Evolutionary conservation across 2,329 filamentous ascomycete species (phyloP), one percentile per base, ranked within the genome.

Genomic region (Diplodia seriata): DNA sequence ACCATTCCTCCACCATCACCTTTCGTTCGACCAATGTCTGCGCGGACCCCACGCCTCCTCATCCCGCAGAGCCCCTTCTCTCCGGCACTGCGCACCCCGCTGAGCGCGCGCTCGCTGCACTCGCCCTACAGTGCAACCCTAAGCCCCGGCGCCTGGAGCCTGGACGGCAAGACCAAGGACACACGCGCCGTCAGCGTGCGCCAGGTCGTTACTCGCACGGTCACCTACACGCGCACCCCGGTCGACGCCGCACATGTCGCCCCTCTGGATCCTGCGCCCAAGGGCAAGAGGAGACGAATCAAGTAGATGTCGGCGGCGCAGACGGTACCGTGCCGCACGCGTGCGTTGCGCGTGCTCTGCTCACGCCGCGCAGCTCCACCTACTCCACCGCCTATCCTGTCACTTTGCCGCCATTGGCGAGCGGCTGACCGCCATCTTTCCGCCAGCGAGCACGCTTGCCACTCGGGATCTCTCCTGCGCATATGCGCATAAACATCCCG

Each of bases 181-280:
- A 85, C 88, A 73, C 85, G 87, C 69, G 90, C 82, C 18, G 86
- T 90, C 66, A 89, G 85, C 75, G 93, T 97, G 68, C 85, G 92
- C 66, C 93, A 97, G 78, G 93, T 97, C 4, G 91, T 97, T 65
- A 97, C 94, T n/a, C 87, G 93, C 73, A 97, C 93, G 18, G 92
- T 97, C 69, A 97, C 92, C 50, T 97, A 96, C 80, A 97, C 92
- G 74, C 81, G 84, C 65, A 76, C 85, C 76, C 79, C 81, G 47
- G 71, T 79, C 66, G 76, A 80, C 57, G 76, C 73, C 64, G 75
- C 76, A 68, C 74, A 76, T 64, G 76, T 77, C 49, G 73, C 89
- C 70, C 85, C 90, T 71, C 92, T 98, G 82, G 91, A 93, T 72
- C 92, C 94, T 29, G 93, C 94, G 47, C 94, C 93, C 8, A 94